Evolutionary conservation across 169 alveolate genomes (phyloP), one percentile per base, ranked within the genome.

Genomic region (Cryptosporidium xiaoi): DNA sequence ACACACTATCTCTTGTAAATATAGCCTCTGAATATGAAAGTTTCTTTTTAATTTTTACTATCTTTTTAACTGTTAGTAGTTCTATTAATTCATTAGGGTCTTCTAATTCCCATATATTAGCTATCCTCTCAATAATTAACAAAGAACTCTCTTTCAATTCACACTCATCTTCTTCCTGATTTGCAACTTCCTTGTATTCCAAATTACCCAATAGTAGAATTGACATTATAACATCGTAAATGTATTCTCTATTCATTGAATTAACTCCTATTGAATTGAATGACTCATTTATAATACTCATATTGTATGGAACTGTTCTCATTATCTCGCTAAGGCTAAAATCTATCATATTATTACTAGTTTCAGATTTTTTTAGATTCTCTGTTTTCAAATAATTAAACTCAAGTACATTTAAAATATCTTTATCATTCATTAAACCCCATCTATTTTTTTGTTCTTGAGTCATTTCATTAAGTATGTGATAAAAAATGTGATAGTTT

Each of bases 11-110:
- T 27, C 93, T 90, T 51, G 91, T 90, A 53, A 90, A 87, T 40
- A 85, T 85, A 3, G 93, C 93, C 40, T 91, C 93, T 7, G 91
- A 90, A 51, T 89, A 91, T 18, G 92, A 90, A 33, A 90, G 67
- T 33, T 71, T 82, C 77, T 90, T 91, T 33, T 69, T 82, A 24
- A 91, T 91, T 3, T 91, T 91, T 13, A 91, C 82, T 18, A 91
- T 91, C 29, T 69, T 91, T 71, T 90, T 91, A 67, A 82, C 89
- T 15, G 94, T 91, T 27, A 91, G 48, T 27, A 91, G 65, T 71
- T 91, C 93, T 27, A 91, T 77, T 8, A 91, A 83, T 31, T 64
- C 85, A 31, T 91, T 58, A 16, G 24, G 31, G 48, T 44, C 66
- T 12, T n/a, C 33, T 29, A 40, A n/a, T 46, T 33, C 51, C 69